Base-by-base conservation (phyloP, 2,329 filamentous ascomycete genomes). In the Ascochyta fabae region DNA sequence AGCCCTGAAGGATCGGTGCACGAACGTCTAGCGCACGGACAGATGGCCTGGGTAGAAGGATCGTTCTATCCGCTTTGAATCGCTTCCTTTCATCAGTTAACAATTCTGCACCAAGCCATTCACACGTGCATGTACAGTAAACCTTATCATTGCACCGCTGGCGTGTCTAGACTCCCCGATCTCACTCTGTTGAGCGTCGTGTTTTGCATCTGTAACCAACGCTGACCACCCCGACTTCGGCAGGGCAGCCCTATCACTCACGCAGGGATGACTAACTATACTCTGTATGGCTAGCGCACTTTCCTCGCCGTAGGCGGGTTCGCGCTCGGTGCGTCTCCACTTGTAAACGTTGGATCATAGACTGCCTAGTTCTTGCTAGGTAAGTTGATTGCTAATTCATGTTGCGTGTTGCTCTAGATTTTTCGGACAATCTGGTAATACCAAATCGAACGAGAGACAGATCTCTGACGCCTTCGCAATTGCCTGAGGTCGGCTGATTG, bases 341-440 rank as follows among this genome's bases (percentile, higher is more conserved):
- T 47, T 38, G 53, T 48, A 41, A 36, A 57, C 54, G 54, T 57
- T 48, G 44, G 48, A 52, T 57, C 48, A 52, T 48, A 52, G 54
- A 57, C 44, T 34, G 27, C 43, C 3, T 34, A 38, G 43, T 47
- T 51, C 27, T 27, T 43, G 43, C 53, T 57, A 57, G 48, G 54
- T 57, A 57, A 57, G 33, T 36, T 8, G 54, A 57, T 57, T 57
- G 54, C 54, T 57, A 57, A 57, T 19, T 19, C 19, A 19, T 19
- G 2, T 19, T 19, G 19, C 19, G 19, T 57, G 33, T 43, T 44
- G 16, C 35, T 57, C 54, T 53, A 57, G 54, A 57, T 48, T 52
- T 19, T 29, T 48, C 54, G 53, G 53, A 47, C 24, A 22, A 27
- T 43, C 42, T 43, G 22, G 42, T 22, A 42, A 51, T 51, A 35